These are phyloP conservation scores for Wickerhamiella pararugosa DNA, from an alignment of 1,139 yeast genomes.

Conservation along the genomic window DNA sequence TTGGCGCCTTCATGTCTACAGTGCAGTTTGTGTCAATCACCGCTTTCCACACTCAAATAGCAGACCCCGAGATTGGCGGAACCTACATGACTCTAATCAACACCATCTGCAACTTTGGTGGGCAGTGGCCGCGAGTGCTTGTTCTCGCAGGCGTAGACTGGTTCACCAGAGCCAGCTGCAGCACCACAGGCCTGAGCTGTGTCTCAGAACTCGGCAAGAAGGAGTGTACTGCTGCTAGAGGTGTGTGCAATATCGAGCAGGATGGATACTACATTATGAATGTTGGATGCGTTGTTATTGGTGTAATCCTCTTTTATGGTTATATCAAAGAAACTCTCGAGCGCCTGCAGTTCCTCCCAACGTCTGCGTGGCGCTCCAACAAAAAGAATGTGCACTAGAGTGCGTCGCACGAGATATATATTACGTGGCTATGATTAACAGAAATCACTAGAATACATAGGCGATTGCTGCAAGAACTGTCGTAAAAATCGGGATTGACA, in stretches of 20 bases:
- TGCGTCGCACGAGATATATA: background rate
- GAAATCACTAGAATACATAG: too few relatives aligned
- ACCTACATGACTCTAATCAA: slow-evolving; percentile 95
- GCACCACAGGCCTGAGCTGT: slow-evolving; percentile 23
- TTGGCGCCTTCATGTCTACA: slow-evolving; percentile 86
- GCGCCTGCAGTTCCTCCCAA: slow-evolving; percentile 47
- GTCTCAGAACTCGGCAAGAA: slow-evolving; percentile 30
- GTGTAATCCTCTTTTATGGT: slow-evolving; percentile 45
- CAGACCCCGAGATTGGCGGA: slow-evolving; percentile 93
- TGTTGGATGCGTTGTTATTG: slow-evolving; percentile 50
- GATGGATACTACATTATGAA: slow-evolving; percentile 86
- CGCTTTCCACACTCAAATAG: slow-evolving; percentile 89
- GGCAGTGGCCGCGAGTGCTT: slow-evolving; percentile 88
- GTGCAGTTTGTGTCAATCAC: slow-evolving; percentile 88
- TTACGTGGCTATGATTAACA: too few relatives aligned
- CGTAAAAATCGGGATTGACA: too few relatives aligned
- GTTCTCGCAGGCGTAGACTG: slow-evolving; percentile 67
- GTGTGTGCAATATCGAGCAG: slow-evolving; percentile 36
- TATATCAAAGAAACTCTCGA: slow-evolving; percentile 51
- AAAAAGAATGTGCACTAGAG: background rate
- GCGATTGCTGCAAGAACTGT: too few relatives aligned
- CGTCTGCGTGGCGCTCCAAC: slow-evolving; percentile 47
- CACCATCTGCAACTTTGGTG: slow-evolving; percentile 86
- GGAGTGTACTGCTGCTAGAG: slow-evolving; percentile 39
- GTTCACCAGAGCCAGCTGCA: slow-evolving; percentile 53